These are phyloP conservation scores for Fusarium sp. DNA, from an alignment of 2,329 filamentous ascomycete species.

Conservation along the genomic window DNA sequence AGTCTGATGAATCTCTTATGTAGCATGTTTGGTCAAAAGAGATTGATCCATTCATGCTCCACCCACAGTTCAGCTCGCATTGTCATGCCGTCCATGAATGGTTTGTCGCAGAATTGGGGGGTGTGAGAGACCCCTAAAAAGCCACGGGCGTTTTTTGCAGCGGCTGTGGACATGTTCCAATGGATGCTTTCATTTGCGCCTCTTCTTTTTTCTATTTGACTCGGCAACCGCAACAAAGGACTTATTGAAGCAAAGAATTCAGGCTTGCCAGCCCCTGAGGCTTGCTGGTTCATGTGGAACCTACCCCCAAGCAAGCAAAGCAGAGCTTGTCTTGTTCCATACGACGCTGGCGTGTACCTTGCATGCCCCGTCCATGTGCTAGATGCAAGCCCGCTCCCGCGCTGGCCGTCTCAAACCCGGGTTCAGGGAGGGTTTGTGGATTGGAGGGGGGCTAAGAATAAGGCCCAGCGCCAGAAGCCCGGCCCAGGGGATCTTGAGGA, in stretches of 20 bases:
- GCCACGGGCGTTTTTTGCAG: constrained; percentile 9
- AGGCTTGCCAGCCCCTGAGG: constrained; percentile 25
- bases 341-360: constrained; percentile 29
- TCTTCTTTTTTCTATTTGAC: neutral
- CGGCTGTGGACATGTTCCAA: neutral
- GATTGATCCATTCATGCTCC: neutral
- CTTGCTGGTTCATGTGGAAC: constrained; percentile 11
- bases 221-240: constrained; percentile 5
- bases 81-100: neutral
- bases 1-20: neutral
- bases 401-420: constrained; percentile 35
- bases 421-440: neutral
- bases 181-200: constrained; percentile 7
- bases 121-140: constrained; percentile 18
- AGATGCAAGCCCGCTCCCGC: constrained; percentile 32
- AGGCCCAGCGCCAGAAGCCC: constrained; percentile 2
- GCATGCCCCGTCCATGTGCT: constrained; percentile 24
- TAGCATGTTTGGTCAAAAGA: neutral
- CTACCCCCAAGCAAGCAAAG: neutral
- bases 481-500: constrained; percentile 15
- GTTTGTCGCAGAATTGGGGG: neutral
- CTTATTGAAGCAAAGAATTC: neutral
- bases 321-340: neutral
- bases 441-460: neutral
- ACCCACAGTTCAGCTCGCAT: constrained; percentile 5